Conservation (phyloP, 192 early-diverging fungal species). For the Backusella liffmaniae region DNA sequence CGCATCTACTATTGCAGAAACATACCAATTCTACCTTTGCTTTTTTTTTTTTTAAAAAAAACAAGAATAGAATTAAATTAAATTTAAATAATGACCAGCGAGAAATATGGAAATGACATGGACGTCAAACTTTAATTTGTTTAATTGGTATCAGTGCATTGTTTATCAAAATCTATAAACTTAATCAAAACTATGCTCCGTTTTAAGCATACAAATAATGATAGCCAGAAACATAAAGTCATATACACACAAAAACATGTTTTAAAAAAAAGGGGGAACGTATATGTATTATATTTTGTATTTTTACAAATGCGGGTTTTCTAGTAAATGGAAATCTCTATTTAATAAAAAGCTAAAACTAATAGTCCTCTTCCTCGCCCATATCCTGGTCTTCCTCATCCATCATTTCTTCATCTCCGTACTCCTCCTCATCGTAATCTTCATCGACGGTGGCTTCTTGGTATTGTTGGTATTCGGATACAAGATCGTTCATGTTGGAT, state of each 20-base stretch:
- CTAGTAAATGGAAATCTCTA: neutral
- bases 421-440: constrained; percentile 53
- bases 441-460: constrained; percentile 80
- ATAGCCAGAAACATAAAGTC: neutral
- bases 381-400: constrained; percentile 10
- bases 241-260: neutral
- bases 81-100: neutral
- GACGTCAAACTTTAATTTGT: constrained; percentile 1
- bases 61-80: neutral
- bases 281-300: neutral
- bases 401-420: constrained; percentile 43
- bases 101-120: constrained; percentile 1
- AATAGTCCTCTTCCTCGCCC: neutral
- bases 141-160: neutral
- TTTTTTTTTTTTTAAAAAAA: neutral
- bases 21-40: neutral
- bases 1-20: neutral
- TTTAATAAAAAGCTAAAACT: neutral
- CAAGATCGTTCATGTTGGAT: constrained; percentile 98
- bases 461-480: constrained; percentile 99
- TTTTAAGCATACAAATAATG: too few species aligned
- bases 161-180: neutral
- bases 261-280: neutral
- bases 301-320: neutral
- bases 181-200: neutral